A percentile compares a stretch with the other conserved stretches of the same genome.
These are phyloP conservation scores for Candida sphagnicola DNA, from an alignment of 805 yeast genomes.

Conservation along the genomic window DNA sequence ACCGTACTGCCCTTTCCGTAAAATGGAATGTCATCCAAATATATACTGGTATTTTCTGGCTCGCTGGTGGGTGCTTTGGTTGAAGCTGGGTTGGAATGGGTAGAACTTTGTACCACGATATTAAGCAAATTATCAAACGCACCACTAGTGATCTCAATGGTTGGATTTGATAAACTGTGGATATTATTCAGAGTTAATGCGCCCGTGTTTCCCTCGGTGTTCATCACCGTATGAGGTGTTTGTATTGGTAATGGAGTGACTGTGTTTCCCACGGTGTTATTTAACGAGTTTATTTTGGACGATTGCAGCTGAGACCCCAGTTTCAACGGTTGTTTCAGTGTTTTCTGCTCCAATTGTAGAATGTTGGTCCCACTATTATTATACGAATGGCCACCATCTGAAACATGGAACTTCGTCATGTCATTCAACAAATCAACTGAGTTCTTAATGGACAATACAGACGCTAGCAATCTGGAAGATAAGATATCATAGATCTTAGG, in stretches of 20 bases:
- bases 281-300: slow-evolving; percentile 3
- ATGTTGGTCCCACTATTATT: slow-evolving; percentile 2
- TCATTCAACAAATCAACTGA: slow-evolving; percentile 29
- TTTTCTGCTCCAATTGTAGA: neutral
- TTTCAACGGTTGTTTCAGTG: neutral
- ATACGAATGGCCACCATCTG: slow-evolving; percentile 31
- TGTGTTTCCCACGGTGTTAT: slow-evolving; percentile 3
- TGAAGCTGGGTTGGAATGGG: neutral
- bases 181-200: slow-evolving; percentile 4
- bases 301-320: neutral
- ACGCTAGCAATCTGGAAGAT: slow-evolving; percentile 55
- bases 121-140: slow-evolving; percentile 30
- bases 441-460: slow-evolving; percentile 31
- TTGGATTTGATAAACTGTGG: slow-evolving; percentile 6
- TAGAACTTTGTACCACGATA: slow-evolving; percentile 16
- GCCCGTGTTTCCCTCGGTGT: slow-evolving; percentile 5
- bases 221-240: slow-evolving; percentile 13
- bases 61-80: slow-evolving; percentile 11
- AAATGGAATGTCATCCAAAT: slow-evolving; percentile 36
- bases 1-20: slow-evolving; percentile 38
- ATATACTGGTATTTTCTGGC: slow-evolving; percentile 15
- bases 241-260: slow-evolving; percentile 9
- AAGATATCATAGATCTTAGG: slow-evolving; percentile 73
- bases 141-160: slow-evolving; percentile 22
- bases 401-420: slow-evolving; percentile 28